Conservation (phyloP, 805 yeast species). For the Ogataea chonburiensis region DNA sequence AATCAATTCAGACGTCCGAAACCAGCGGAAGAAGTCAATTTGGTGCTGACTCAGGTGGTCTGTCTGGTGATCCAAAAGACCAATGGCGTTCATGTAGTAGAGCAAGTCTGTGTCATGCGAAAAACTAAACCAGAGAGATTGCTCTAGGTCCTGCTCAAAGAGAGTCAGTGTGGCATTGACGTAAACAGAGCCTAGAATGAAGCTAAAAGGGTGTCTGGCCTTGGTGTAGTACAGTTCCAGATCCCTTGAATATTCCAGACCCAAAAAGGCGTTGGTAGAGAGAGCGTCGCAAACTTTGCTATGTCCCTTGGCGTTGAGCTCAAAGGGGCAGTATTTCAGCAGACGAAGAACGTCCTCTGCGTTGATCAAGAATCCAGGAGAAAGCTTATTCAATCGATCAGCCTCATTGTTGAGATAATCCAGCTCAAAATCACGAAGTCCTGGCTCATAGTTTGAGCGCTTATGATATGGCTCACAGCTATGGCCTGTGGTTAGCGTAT, state of each 20-base stretch:
- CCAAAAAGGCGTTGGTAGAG: slow-evolving; percentile 65
- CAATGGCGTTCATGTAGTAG: slow-evolving; percentile 62
- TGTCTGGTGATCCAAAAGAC: slow-evolving; percentile 44
- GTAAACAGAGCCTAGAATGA: slow-evolving; percentile 60
- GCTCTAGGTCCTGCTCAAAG: slow-evolving; percentile 22
- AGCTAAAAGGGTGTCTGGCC: slow-evolving; percentile 56
- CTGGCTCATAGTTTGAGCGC: slow-evolving; percentile 21
- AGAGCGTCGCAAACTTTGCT: slow-evolving; percentile 68
- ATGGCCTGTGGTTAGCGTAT: slow-evolving; percentile 55
- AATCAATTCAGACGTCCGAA: slow-evolving; percentile 43
- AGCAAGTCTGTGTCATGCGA: slow-evolving; percentile 73
- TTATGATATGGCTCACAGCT: slow-evolving; percentile 41
- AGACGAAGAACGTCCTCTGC: slow-evolving; percentile 50
- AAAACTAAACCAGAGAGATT: slow-evolving; percentile 61
- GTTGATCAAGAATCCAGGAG: slow-evolving; percentile 55
- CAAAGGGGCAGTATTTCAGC: slow-evolving; percentile 71
- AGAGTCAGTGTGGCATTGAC: slow-evolving; percentile 43
- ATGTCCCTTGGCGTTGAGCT: slow-evolving; percentile 64
- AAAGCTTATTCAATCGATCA: slow-evolving; percentile 51
- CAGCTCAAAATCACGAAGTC: slow-evolving; percentile 13
- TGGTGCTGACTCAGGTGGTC: slow-evolving; percentile 39
- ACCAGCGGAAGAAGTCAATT: slow-evolving; percentile 44
- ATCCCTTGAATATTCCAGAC: slow-evolving; percentile 60
- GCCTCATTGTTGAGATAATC: slow-evolving; percentile 53
- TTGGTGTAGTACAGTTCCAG: slow-evolving; percentile 56